Evolutionary conservation across 176 grass and related monocot genomes (phyloP), one percentile per base, ranked within the genome.

Genomic region (Juncus effusus): DNA sequence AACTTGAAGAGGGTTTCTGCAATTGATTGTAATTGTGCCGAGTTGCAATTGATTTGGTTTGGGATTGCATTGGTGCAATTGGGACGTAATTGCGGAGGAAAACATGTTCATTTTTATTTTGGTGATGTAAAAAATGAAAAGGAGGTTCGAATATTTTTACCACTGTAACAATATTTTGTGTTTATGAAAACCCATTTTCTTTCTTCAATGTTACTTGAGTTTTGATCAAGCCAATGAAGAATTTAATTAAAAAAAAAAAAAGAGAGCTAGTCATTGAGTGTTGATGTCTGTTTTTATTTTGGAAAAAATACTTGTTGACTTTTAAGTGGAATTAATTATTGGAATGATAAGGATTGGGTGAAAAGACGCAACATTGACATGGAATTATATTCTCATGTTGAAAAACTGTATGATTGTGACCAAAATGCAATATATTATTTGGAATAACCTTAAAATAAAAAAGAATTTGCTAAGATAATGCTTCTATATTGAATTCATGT

Each of bases 71-170:
- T 36, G 36, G 15, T 56, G 50, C 54, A 57, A 16, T 40, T 57
- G 3, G 19, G 14, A 10, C 13, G 54, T 71, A 57, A 71, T 71
- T 71, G 67, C 52, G 56, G 15, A 59, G 67, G 67, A 51, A 40
- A 57, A 57, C 67, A 59, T 59, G 38, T 71, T 58, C 54, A 70
- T 71, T 71, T 16, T 71, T 59, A 71, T 56, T 71, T 69, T 59
- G 38, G 42, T 71, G 38, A 59, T 71, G 67, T 71, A 71, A 51
- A 71, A 71, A 69, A 71, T 12, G 67, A 71, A 38, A 15, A 71
- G 42, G 56, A 58, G 56, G 13, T 52, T 71, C 56, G 67, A 71
- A 71, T 71, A 39, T 59, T 59, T 69, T 28, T 35, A 70, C 51
- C 67, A 55, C 51, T 67, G 45, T 42, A 42, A 51, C 67, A 71